Evolutionary conservation across 768 basidiomycete species (phyloP), one percentile per base, ranked within the genome.

Genomic region (Rhizopogon salebrosus): DNA sequence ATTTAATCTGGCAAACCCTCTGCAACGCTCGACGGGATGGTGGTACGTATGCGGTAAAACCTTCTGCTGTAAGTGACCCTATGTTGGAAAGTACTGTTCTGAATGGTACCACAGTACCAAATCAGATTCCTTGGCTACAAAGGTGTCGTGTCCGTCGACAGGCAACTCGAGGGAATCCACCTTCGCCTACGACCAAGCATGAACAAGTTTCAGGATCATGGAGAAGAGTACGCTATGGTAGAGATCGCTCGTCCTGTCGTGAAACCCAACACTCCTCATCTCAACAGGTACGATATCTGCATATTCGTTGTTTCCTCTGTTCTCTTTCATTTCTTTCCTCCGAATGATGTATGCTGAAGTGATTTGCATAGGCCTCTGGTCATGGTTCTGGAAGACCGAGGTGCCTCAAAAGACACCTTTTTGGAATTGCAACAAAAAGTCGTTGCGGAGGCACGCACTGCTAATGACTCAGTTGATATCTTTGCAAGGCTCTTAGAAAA

Each of bases 71-170:
- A 58, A 71, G 83, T 72, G 23, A 60, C 16, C 48, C 11, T 39
- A 22, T 41, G 20, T 2, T n/a, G 4, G 23, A 3, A 3, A 14
- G 18, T 34, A 20, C 14, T 4, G 36, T 34, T 23, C 22, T 53
- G 6, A 31, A 29, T 20, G 51, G 53, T 5, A 31, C 23, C 13
- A 14, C 20, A 87, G 78, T 87, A 84, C 64, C 89, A 89, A 70
- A 91, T 92, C 45, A 82, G 92, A 41, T 87, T 92, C 63, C 64
- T 92, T 41, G 91, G 89, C 18, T 90, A 76, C 68, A 94, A 94
- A 66, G 92, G 92, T 0, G 80, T 93, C 22, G 86, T 93, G 1
- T 75, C 71, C 4, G 75, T 92, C 10, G 90, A 93, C 59, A 69
- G 77, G 43, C 69, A 70, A 42, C 59, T 71, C 14, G 57, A 67